Percentiles rank a stretch among this genome's conserved stretches.
phyloP scores from a whole-genome alignment of 257 asterid species.

The Salvia miltiorrhiza region DNA sequence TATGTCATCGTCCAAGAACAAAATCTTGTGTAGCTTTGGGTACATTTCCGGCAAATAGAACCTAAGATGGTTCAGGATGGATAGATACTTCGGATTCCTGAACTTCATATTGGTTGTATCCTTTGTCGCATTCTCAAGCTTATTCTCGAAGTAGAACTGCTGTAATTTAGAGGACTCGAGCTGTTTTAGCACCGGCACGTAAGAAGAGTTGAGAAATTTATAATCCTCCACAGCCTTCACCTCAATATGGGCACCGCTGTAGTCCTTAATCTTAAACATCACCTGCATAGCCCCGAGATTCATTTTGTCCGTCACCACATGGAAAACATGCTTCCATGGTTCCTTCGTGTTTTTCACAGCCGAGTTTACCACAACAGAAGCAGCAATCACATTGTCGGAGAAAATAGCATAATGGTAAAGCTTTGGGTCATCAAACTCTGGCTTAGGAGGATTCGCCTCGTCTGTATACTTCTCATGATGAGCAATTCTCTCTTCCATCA shows the following conservation, averaged over 20 bases:
- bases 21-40: slow-evolving; percentile 66
- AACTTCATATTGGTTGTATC: slow-evolving; percentile 79
- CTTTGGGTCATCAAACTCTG: slow-evolving; percentile 67
- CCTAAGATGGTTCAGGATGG: slow-evolving; percentile 70
- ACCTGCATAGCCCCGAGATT: slow-evolving; percentile 83
- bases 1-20: slow-evolving; percentile 80
- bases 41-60: slow-evolving; percentile 81
- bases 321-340: slow-evolving; percentile 75
- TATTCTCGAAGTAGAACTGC: slow-evolving; percentile 67
- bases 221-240: slow-evolving; percentile 82
- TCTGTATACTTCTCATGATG: slow-evolving; percentile 66
- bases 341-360: slow-evolving; percentile 70
- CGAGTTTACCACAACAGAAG: slow-evolving; percentile 79
- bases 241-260: slow-evolving; percentile 69
- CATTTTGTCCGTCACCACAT: slow-evolving; percentile 79
- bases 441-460: slow-evolving; percentile 59
- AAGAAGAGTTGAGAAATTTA: slow-evolving; percentile 65
- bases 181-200: slow-evolving; percentile 71
- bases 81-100: slow-evolving; percentile 74
- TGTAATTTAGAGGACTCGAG: slow-evolving; percentile 67
- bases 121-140: slow-evolving; percentile 76
- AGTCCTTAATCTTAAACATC: slow-evolving; percentile 66
- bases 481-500: slow-evolving; percentile 81
- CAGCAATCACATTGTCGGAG: slow-evolving; percentile 78
- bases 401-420: slow-evolving; percentile 75